Conservation (phyloP, 2,329 filamentous ascomycete genomes). For the Aquanectria penicillioides region DNA sequence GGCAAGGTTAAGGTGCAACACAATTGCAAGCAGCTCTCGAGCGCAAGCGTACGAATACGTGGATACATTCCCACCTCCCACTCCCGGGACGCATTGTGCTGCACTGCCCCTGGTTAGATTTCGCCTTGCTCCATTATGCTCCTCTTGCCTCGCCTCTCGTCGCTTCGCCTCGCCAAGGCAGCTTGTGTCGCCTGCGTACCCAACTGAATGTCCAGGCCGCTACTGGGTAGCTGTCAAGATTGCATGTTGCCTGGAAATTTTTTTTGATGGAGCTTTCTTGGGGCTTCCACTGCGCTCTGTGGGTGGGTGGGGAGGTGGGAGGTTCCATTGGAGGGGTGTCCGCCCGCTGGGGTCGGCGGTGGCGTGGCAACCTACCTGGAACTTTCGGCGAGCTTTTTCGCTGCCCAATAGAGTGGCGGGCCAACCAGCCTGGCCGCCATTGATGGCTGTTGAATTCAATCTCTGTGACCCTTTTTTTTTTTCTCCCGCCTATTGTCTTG, state of each 20-base stretch:
- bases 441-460: too few species aligned
- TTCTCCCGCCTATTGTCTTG: not conserved
- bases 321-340: not conserved
- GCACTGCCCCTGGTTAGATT: conserved; percentile 3
- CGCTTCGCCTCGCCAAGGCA: not conserved
- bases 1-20: too few species aligned
- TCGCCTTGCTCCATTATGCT: not conserved
- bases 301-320: conserved; percentile 22
- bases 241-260: conserved; percentile 25
- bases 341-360: conserved; percentile 15
- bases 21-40: too few species aligned
- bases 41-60: too few species aligned
- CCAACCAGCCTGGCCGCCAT: conserved; percentile 18
- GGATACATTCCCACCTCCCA: conserved; percentile 1
- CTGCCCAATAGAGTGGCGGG: conserved; percentile 26
- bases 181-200: too few species aligned
- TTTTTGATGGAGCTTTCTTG: conserved; percentile 30
- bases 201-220: too few species aligned
- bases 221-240: conserved; percentile 19
- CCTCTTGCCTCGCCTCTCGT: not conserved
- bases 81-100: not conserved
- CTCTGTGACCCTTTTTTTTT: not conserved
- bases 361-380: conserved; percentile 24
- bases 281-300: conserved; percentile 39
- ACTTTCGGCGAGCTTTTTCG: conserved; percentile 16